Conservation (phyloP, 2,329 filamentous ascomycete genomes). For the Phaeosphaeriaceae sp. region DNA sequence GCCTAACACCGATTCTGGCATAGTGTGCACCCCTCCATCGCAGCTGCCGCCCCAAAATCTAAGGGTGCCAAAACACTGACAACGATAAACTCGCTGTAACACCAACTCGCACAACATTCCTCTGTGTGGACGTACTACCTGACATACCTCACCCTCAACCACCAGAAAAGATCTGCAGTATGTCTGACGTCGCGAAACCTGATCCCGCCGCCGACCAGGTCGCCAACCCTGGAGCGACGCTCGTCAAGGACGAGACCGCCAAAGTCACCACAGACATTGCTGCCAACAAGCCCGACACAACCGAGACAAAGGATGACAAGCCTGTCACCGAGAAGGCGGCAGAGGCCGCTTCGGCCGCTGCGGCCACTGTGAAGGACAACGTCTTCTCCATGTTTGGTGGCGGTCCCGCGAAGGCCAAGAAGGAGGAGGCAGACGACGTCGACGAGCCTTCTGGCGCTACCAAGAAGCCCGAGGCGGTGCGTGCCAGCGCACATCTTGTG, state of each 20-base stretch:
- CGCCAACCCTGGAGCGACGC: conserved; percentile 48
- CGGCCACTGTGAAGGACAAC: conserved; percentile 57
- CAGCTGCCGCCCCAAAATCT: conserved; percentile 35
- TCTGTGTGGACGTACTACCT: conserved; percentile 5
- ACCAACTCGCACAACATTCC: conserved; percentile 10
- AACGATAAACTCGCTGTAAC: conserved; percentile 21
- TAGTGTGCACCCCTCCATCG: conserved; percentile 25
- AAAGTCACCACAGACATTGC: conserved; percentile 52
- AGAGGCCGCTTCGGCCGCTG: conserved; percentile 44
- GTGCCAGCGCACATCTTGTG: conserved; percentile 3
- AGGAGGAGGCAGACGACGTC: conserved; percentile 72
- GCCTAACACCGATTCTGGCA: conserved; percentile 6
- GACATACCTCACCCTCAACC: conserved; percentile 10
- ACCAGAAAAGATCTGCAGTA: conserved; percentile 18
- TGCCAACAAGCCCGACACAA: conserved; percentile 30
- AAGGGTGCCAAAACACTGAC: conserved; percentile 22
- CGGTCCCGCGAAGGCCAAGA: conserved; percentile 95
- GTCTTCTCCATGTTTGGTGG: conserved; percentile 99
- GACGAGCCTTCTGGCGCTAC: conserved; percentile 87
- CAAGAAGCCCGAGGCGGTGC: conserved; percentile 61
- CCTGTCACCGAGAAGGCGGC: conserved; percentile 50
- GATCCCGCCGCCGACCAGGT: conserved; percentile 50
- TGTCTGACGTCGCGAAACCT: conserved; percentile 50
- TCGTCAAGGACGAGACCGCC: conserved; percentile 53
- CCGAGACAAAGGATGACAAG: conserved; percentile 59